Evolutionary conservation across 305 asterid species (phyloP).

Genomic region (Petunia hybrid): DNA sequence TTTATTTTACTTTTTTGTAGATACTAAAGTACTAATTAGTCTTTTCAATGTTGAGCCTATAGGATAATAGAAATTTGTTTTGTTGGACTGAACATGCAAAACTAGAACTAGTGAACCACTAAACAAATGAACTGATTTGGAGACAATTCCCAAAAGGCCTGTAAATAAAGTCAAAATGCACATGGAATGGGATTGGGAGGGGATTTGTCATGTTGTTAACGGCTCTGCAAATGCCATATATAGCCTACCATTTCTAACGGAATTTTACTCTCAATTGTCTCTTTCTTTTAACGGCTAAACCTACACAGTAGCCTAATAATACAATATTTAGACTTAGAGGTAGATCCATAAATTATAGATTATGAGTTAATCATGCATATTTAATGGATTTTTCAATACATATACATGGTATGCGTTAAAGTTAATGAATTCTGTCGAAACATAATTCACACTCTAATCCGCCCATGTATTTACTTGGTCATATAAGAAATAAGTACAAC

Average conservation of each 20-base stretch:
- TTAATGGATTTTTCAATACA: too few relatives aligned
- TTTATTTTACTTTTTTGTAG: too few relatives aligned
- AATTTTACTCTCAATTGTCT: background rate
- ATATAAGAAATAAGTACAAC: too few relatives aligned
- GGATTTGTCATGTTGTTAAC: conserved; percentile 51
- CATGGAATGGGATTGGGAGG: background rate
- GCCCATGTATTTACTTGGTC: too few relatives aligned
- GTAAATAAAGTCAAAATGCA: background rate
- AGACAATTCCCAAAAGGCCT: background rate
- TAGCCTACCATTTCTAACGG: conserved; percentile 28
- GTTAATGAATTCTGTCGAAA: too few relatives aligned
- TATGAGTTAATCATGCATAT: too few relatives aligned
- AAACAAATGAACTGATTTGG: background rate
- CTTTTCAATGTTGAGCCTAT: too few relatives aligned
- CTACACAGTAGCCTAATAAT: conserved; percentile 33
- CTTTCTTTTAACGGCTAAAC: conserved; percentile 41
- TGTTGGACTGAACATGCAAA: conserved; percentile 25
- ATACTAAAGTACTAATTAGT: too few relatives aligned
- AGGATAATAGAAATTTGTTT: background rate
- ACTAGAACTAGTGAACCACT: conserved; percentile 3
- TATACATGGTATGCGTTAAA: too few relatives aligned
- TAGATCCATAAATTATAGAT: too few relatives aligned
- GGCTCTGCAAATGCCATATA: conserved; percentile 40
- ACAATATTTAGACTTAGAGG: too few relatives aligned
- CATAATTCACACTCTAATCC: too few relatives aligned